Base-by-base conservation (phyloP, 805 yeast species). In the Yarrowia sp. region DNA sequence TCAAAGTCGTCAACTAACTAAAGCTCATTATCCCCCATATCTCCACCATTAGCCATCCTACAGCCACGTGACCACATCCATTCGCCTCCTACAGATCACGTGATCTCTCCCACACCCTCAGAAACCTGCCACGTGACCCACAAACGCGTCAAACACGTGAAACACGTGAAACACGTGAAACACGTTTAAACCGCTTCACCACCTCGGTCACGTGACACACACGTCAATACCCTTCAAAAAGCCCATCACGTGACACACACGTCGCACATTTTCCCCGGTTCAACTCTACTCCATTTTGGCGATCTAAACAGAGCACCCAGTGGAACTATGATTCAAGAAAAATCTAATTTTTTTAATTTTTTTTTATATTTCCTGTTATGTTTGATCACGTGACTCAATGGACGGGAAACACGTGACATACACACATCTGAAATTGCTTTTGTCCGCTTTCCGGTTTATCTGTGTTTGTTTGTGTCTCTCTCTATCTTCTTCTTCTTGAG, bases 191-290 rank as follows among this genome's bases (percentile, higher is more conserved):
- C 30, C 30, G n/a, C 30, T 24, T 24, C 30, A 24, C 36, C 36
- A 6, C n/a, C n/a, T n/a, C n/a, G n/a, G n/a, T 20, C 49, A 19
- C 49, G 33, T 44, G 49, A 44, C 49, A 44, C 14, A 19, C 49
- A 44, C 49, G 49, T 44, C 49, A n/a, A n/a, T n/a, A 24, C 30
- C 30, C 30, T 24, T 24, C 30, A 24, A n/a, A n/a, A n/a, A n/a
- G 9, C 36, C 36, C 36, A 6, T 20, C 49, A 19, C 49, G 33
- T 44, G 49, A 44, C 49, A 44, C 14, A 19, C 49, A 44, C 49
- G 49, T 44, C 49, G n/a, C 8, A n/a, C 44, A 17, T 19, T 9
- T 39, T n/a, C 17, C 42, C n/a, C n/a, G 9, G 9, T 15, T 39
- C 42, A 39, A 39, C 42, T 40, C 44, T 9, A 40, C 44, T n/a